Conservation (phyloP, 2,329 filamentous ascomycete genomes). For the Penicillium sp. region DNA sequence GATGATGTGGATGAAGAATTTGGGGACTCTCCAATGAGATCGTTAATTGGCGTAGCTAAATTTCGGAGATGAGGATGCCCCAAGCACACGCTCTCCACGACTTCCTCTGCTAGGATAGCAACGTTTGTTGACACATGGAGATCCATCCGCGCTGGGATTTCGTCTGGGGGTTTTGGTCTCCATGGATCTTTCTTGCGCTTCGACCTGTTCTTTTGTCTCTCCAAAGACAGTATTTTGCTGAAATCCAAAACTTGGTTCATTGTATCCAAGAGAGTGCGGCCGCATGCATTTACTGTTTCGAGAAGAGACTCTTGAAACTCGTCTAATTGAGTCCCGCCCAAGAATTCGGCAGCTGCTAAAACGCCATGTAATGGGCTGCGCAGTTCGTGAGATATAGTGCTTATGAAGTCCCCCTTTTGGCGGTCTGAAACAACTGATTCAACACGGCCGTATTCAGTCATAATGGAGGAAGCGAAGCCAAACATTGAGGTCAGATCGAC, state of each 20-base stretch:
- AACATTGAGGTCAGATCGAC: conserved; percentile 42
- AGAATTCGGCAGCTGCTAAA: conserved; percentile 42
- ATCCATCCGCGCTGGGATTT: conserved; percentile 34
- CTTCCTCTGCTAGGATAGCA: conserved; percentile 52
- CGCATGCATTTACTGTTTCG: conserved; percentile 43
- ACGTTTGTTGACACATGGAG: conserved; percentile 42
- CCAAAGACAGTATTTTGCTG: conserved; percentile 52
- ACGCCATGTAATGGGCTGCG: conserved; percentile 46
- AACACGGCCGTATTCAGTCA: conserved; percentile 44
- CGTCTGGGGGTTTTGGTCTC: conserved; percentile 30
- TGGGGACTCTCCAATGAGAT: conserved; percentile 11
- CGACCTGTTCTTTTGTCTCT: conserved; percentile 35
- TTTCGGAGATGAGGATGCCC: conserved; percentile 46
- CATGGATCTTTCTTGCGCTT: conserved; percentile 28
- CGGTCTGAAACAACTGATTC: conserved; percentile 43
- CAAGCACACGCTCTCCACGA: conserved; percentile 55
- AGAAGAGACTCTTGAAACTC: conserved; percentile 43
- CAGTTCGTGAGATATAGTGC: conserved; percentile 46
- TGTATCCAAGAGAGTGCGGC: conserved; percentile 43
- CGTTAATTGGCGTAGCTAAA: conserved; percentile 23
- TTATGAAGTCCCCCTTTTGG: conserved; percentile 47
- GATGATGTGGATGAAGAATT: not conserved
- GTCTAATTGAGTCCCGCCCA: conserved; percentile 38
- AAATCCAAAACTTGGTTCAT: conserved; percentile 50
- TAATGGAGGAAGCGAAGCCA: conserved; percentile 43